Percentiles rank a stretch among this genome's conserved stretches.
Conservation (phyloP, 2,329 filamentous ascomycete genomes). For the Cladosporium sp. region DNA sequence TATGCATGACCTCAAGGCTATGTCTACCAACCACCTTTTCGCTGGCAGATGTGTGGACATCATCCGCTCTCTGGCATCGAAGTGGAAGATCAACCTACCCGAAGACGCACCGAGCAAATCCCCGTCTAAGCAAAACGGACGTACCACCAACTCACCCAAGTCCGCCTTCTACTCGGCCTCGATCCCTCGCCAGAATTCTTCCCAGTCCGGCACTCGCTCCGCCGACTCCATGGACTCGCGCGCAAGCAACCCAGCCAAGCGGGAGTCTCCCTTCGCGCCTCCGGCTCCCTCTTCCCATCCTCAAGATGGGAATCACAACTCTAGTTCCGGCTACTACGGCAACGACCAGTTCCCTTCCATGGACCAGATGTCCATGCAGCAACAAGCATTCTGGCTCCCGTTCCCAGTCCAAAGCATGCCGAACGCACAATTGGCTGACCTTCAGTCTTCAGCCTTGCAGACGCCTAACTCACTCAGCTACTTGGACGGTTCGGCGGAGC, state of each 20-base stretch:
- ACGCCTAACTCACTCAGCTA: neutral
- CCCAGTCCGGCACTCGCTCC: constrained; percentile 26
- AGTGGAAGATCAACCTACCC: constrained; percentile 47
- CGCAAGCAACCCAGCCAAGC: constrained; percentile 14
- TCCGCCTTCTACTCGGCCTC: constrained; percentile 35
- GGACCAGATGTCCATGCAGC: constrained; percentile 12
- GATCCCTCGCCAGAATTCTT: constrained; percentile 30
- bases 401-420: constrained; percentile 18
- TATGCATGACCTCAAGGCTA: constrained; percentile 43
- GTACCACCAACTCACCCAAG: constrained; percentile 24
- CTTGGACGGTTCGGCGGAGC: neutral
- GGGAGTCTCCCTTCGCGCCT: constrained; percentile 28
- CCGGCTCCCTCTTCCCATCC: constrained; percentile 12
- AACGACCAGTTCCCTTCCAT: constrained; percentile 9
- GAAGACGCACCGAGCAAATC: constrained; percentile 35
- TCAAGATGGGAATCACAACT: neutral
- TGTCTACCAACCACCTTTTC: constrained; percentile 47
- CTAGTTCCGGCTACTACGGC: neutral
- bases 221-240: constrained; percentile 21
- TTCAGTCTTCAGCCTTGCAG: neutral
- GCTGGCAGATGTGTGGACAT: constrained; percentile 46
- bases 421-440: constrained; percentile 1
- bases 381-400: constrained; percentile 12
- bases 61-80: constrained; percentile 43
- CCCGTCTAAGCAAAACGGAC: constrained; percentile 28